Evolutionary conservation across 768 basidiomycete genomes (phyloP), one percentile per base, ranked within the genome.

Genomic region (Chalciporus sphaerocephalus): DNA sequence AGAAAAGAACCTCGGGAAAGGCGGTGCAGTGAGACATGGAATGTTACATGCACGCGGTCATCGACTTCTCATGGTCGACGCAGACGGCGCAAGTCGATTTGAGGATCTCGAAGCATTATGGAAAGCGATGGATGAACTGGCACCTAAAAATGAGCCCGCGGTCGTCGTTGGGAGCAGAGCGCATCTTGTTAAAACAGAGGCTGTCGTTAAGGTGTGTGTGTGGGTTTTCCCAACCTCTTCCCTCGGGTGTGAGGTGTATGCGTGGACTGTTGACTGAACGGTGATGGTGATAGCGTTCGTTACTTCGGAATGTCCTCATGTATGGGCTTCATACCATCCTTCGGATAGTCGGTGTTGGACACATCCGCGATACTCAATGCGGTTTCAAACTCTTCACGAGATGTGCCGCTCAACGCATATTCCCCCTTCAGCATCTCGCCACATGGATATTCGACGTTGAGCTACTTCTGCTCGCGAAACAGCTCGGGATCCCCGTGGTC

Each of bases 401-500:
- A 10, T 57, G 73, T 3, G 85, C 92, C 0, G 92, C 92, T 8
- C 80, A 75, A 41, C 78, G 78, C 47, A 82, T 97, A 50, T 97
- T 95, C 66, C 91, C 91, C 1, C 74, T 75, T 2, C 85, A 95
- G 59, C 93, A 90, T 58, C 83, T 95, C 22, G 72, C 85, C 5
- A 85, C 88, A 1, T 97, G 94, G 94, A 93, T 95, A 63, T 97
- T 97, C 57, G 94, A 97, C 66, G 93, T 96, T 47, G 94, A 97
- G 64, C 78, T 96, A 5, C 72, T 97, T 16, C 73, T 96, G 9
- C 75, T 94, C 30, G 91, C 93, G 8, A 85, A 89, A 60, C 77
- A 85, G 61, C 71, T 87, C 32, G 58, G 73, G 8, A 85, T 96
- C 47, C 88, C 92, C 2, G 85, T 93, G 2, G 75, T 67, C 6